These are phyloP conservation scores for Silene latifolia DNA, from an alignment of 148 eudicot species.

Conservation along the genomic window DNA sequence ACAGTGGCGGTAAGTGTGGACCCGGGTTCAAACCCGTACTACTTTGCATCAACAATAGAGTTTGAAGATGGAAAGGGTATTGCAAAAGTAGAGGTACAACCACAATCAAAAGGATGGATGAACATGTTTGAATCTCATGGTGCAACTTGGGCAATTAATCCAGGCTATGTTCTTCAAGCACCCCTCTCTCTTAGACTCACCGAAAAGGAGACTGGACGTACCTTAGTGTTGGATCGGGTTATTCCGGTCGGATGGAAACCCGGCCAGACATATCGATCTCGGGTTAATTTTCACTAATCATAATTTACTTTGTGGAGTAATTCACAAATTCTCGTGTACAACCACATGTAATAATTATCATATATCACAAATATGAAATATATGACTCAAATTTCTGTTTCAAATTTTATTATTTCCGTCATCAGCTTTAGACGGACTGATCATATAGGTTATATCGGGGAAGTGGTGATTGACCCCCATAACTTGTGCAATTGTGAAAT, in stretches of 20 bases:
- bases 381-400: too few species aligned
- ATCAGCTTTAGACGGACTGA: too few species aligned
- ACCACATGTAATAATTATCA: too few species aligned
- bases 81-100: slow-evolving; percentile 38
- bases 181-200: slow-evolving; percentile 59
- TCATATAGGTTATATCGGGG: too few species aligned
- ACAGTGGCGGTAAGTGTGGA: slow-evolving; percentile 47
- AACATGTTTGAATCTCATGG: slow-evolving; percentile 52
- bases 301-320: background rate
- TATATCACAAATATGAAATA: too few species aligned
- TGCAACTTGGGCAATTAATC: slow-evolving; percentile 45
- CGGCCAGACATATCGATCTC: slow-evolving; percentile 51
- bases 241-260: slow-evolving; percentile 56
- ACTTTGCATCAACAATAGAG: slow-evolving; percentile 45
- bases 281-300: slow-evolving; percentile 41
- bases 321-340: background rate
- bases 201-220: slow-evolving; percentile 24
- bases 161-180: slow-evolving; percentile 23
- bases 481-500: too few species aligned
- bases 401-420: too few species aligned
- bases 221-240: slow-evolving; percentile 39
- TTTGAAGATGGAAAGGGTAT: slow-evolving; percentile 48
- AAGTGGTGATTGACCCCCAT: too few species aligned
- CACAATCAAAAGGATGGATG: slow-evolving; percentile 28
- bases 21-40: slow-evolving; percentile 45